Conservation (phyloP, 805 yeast species). For the Lachancea nothofagi region DNA sequence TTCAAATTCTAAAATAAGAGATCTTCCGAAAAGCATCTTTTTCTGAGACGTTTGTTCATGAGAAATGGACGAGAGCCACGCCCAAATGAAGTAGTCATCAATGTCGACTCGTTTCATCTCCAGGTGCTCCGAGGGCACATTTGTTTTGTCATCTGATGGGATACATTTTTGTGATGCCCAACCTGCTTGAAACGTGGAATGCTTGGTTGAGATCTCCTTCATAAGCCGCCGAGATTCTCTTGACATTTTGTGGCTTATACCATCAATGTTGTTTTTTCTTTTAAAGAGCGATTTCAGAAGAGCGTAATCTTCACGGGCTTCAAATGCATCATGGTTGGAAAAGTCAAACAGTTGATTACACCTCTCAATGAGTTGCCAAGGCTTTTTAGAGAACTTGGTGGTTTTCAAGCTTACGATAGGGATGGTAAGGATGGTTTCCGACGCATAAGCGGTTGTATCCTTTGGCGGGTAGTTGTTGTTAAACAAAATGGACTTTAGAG, state of each 20-base stretch:
- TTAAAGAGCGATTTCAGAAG: constrained; percentile 67
- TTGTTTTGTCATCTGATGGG: constrained; percentile 22
- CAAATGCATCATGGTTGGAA: constrained; percentile 62
- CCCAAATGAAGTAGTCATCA: constrained; percentile 87
- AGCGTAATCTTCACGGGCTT: constrained; percentile 73
- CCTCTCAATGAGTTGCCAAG: constrained; percentile 54
- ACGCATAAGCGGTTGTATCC: constrained; percentile 32
- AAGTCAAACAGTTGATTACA: constrained; percentile 57
- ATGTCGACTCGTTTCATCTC: constrained; percentile 48
- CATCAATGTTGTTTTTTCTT: constrained; percentile 44
- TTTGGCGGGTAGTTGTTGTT: constrained; percentile 75
- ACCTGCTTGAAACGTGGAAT: constrained; percentile 38
- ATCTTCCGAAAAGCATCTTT: constrained; percentile 71
- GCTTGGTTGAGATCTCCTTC: constrained; percentile 37
- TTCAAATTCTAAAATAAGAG: constrained; percentile 76
- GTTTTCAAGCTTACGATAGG: constrained; percentile 60
- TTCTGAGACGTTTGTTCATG: constrained; percentile 63
- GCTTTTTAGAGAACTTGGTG: constrained; percentile 39
- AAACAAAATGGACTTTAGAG: constrained; percentile 59
- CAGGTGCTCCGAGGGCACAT: constrained; percentile 20
- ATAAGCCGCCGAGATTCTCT: constrained; percentile 62
- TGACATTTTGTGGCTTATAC: constrained; percentile 59
- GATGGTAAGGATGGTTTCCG: constrained; percentile 44
- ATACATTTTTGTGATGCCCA: constrained; percentile 35
- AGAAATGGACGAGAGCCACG: constrained; percentile 77